Base-by-base conservation (phyloP, 306 rosid genomes). In the Echinosophora koreensis region DNA sequence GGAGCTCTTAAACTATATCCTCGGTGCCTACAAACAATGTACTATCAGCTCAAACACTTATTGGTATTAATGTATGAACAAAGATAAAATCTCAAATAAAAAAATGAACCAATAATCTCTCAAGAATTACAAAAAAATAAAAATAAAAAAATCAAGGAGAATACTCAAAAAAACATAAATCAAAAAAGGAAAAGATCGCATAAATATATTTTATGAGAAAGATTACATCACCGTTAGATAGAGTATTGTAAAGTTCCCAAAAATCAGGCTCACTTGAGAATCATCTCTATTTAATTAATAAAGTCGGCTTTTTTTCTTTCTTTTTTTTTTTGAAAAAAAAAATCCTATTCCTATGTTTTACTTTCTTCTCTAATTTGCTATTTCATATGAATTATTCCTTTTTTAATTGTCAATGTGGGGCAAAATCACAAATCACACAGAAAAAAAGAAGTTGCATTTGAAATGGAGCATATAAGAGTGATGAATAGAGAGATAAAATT, bases 1-100 rank as follows among this genome's bases (percentile, higher is more conserved):
- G n/a, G n/a, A 47, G 71, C 84, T 88, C 88, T 82, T 9, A 68
- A 38, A 35, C 75, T 76, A 54, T 83, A 78, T 13, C 84, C 79
- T 70, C 35, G 81, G 59, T 59, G 81, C 90, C 99, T 95, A 75
- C 49, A 76, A 76, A 56, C 44, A 85, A 8, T 22, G 41, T 46
- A 15, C 60, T 41, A 78, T 59, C 68, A 74, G 27, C 34, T 6
- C 55, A 42, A 17, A 56, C 66, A 18, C 60, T 18, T 18, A n/a
- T 22, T 51, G 67, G 18, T 4, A 81, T 11, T 16, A 11, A 55
- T 69, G 22, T 66, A 60, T 59, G 17, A 76, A 71, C 32, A 55
- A 39, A 67, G 30, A 67, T 2, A 14, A 71, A 22, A 7, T 15
- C 30, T 15, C 5, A 8, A 66, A 56, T 28, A n/a, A 5, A 64